Conservation (phyloP, 1,284 basidiomycete genomes). For the Moesziomyces parantarcticus region DNA sequence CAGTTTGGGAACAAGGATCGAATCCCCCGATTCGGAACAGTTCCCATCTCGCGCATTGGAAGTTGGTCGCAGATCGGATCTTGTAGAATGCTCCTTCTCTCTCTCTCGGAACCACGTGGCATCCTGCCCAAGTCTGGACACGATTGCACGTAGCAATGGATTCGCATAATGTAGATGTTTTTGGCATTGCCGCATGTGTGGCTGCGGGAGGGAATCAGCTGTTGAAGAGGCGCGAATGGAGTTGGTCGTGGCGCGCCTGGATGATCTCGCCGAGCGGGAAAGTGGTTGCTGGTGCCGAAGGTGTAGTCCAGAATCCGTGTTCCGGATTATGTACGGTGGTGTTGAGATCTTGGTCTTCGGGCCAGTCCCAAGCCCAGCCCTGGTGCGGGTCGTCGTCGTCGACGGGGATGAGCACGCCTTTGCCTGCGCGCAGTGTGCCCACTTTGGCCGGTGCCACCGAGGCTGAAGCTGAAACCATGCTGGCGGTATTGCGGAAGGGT, state of each 20-base stretch:
- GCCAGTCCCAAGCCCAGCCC: slow-evolving; percentile 65
- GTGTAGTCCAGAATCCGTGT: slow-evolving; percentile 41
- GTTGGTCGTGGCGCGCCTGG: slow-evolving; percentile 86
- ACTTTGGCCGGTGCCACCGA: neutral
- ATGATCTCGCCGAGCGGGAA: slow-evolving; percentile 98
- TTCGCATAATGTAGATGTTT: neutral
- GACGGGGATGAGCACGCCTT: slow-evolving; percentile 25
- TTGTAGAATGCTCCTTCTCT: neutral
- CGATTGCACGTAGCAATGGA: slow-evolving; percentile 7
- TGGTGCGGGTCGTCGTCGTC: slow-evolving; percentile 38
- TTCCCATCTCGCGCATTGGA: neutral
- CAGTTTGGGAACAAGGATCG: neutral
- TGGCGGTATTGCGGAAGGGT: slow-evolving; percentile 14
- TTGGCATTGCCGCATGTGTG: no score
- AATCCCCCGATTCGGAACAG: neutral
- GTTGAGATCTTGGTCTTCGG: slow-evolving; percentile 55
- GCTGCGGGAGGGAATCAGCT: slow-evolving; percentile 40
- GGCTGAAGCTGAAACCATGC: neutral
- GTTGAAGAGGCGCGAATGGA: slow-evolving; percentile 97
- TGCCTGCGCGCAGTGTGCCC: slow-evolving; percentile 15
- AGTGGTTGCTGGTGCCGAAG: slow-evolving; percentile 78
- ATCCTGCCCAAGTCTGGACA: neutral
- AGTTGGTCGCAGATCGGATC: no score
- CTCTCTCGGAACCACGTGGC: neutral
- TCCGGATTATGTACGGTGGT: slow-evolving; percentile 2